phyloP scores from a whole-genome alignment of 352 stramenopile species.

The Pseudoperonospora humuli region DNA sequence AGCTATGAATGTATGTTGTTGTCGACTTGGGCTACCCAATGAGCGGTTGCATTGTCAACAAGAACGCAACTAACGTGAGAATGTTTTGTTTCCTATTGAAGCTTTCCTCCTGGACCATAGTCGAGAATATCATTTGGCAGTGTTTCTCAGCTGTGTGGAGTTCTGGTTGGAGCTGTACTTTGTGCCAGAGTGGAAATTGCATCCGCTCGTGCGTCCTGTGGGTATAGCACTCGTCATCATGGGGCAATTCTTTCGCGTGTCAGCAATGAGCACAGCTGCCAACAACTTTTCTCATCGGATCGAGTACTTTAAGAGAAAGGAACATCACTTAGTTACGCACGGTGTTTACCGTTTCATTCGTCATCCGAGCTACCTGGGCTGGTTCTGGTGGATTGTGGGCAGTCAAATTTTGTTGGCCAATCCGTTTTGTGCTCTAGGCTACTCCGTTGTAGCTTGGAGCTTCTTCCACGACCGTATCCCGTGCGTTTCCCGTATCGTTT shows the following conservation, averaged over 20 bases:
- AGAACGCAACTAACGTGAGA: background rate
- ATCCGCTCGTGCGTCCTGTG: constrained; percentile 38
- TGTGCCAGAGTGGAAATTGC: constrained; percentile 66
- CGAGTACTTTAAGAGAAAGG: constrained; percentile 88
- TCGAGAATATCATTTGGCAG: constrained; percentile 81
- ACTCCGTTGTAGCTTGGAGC: constrained; percentile 85
- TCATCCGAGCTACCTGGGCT: constrained; percentile 94
- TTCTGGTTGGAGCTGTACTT: constrained; percentile 89
- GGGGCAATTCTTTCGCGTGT: constrained; percentile 84
- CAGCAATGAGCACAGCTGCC: constrained; percentile 89
- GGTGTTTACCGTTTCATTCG: constrained; percentile 89
- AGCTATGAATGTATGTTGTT: constrained; percentile 73
- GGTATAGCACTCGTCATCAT: constrained; percentile 70
- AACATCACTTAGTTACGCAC: constrained; percentile 91
- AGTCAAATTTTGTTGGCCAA: constrained; percentile 93
- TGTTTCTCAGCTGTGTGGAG: constrained; percentile 77
- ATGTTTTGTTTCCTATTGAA: constrained; percentile 16
- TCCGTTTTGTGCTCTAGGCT: constrained; percentile 76
- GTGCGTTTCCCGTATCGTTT: constrained; percentile 28
- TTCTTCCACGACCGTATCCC: constrained; percentile 95
- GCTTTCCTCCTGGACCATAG: constrained; percentile 89
- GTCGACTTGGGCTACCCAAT: constrained; percentile 5
- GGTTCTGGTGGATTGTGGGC: constrained; percentile 95
- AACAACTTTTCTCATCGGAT: constrained; percentile 96
- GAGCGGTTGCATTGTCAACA: background rate